Percentiles rank a stretch among this genome's conserved stretches.
These are phyloP conservation scores for Dioscorea dumetorum DNA, from an alignment of 106 monocot genomes.

Conservation along the genomic window DNA sequence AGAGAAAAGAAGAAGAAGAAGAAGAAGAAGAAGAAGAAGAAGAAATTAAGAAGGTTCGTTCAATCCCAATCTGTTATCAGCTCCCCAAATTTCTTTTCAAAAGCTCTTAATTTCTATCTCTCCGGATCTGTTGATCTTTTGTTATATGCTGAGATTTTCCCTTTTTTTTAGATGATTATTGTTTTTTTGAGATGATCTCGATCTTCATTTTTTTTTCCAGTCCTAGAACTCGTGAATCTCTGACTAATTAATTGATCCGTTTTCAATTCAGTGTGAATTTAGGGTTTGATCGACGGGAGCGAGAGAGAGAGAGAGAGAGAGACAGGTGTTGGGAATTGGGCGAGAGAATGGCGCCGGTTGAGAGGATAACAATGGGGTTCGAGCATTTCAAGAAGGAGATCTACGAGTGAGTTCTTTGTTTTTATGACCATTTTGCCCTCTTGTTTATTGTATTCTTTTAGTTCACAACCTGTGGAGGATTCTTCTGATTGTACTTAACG, in stretches of 20 bases:
- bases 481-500: not conserved
- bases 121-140: no score
- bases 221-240: not conserved
- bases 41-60: no score
- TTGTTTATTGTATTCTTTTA: not conserved
- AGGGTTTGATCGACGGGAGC: not conserved
- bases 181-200: not conserved
- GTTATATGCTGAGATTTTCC: not conserved
- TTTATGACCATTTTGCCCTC: not conserved
- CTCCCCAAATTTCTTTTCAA: no score
- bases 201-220: not conserved
- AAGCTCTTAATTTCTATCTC: no score
- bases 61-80: no score
- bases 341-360: constrained; percentile 38
- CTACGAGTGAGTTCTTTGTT: constrained; percentile 35
- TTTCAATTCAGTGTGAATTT: not conserved
- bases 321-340: not conserved
- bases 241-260: not conserved
- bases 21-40: no score
- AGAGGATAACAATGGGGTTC: constrained; percentile 53
- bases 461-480: not conserved
- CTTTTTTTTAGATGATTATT: not conserved
- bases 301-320: no score
- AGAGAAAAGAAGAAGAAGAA: no score
- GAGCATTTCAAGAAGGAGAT: constrained; percentile 65